A percentile compares a stretch with the other conserved stretches of the same genome.
These are phyloP conservation scores for Exophiala spinifera DNA, from an alignment of 2,329 filamentous ascomycete genomes.

Conservation along the genomic window DNA sequence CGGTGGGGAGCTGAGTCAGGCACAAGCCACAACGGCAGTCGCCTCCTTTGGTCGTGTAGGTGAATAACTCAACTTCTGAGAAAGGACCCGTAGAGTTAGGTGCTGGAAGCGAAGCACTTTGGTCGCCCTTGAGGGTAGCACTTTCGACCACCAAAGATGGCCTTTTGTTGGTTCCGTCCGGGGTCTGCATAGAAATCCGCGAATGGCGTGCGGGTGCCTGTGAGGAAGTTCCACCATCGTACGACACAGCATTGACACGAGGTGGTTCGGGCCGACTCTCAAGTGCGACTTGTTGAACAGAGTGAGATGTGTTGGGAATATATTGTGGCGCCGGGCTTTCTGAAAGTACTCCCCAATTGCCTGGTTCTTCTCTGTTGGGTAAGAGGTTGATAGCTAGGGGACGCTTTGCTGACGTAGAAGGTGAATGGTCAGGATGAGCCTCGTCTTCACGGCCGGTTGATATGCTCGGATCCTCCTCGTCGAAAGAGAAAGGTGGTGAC, in stretches of 20 bases:
- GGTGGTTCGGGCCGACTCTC: background rate
- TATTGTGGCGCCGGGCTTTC: background rate
- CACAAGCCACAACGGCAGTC: conserved; percentile 21
- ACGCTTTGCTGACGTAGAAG: conserved; percentile 15
- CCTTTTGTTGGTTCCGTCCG: conserved; percentile 4
- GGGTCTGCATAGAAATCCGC: background rate
- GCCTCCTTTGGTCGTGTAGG: conserved; percentile 17
- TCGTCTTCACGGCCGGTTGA: conserved; percentile 15
- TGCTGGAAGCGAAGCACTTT: background rate
- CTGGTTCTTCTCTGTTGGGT: no score
- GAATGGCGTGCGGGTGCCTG: conserved; percentile 1
- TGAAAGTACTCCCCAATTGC: no score
- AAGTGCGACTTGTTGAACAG: background rate
- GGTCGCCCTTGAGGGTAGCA: background rate
- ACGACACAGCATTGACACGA: background rate
- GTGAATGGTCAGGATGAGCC: conserved; percentile 8
- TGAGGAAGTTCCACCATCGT: background rate
- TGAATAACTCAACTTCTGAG: conserved; percentile 1
- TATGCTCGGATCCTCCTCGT: conserved; percentile 22
- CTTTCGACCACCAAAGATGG: conserved; percentile 4
- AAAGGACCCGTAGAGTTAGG: background rate
- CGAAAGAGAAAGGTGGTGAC: conserved; percentile 13
- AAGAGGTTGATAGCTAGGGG: conserved; percentile 7
- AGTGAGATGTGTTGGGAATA: background rate
- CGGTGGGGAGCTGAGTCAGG: conserved; percentile 16